phyloP scores from a whole-genome alignment of 345 rosid species.

The Brassica cretica region DNA sequence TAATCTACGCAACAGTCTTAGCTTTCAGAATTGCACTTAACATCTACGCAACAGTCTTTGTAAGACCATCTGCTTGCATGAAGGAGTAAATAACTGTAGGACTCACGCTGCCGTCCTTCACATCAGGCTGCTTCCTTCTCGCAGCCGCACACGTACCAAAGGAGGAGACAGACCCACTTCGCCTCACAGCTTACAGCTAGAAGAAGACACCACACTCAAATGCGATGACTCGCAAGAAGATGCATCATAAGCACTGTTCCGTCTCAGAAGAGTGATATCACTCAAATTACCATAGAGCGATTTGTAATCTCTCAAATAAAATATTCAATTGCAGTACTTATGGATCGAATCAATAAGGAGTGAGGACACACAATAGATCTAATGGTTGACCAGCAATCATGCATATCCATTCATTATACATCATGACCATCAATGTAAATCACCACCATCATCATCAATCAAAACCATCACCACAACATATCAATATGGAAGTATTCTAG shows the following conservation, averaged over 20 bases:
- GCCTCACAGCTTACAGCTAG: conserved; percentile 50
- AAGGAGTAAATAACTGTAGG: conserved; percentile 84
- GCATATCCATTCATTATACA: no score
- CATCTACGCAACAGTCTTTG: conserved; percentile 62
- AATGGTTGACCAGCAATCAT: no score
- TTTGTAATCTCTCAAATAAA: no score
- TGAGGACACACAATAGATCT: no score
- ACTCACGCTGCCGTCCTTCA: conserved; percentile 55
- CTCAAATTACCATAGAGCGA: no score
- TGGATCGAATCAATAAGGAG: no score
- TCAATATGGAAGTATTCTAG: no score
- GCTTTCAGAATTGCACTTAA: no score
- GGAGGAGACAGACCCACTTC: conserved; percentile 33
- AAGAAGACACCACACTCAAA: conserved; percentile 56
- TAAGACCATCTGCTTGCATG: conserved; percentile 90
- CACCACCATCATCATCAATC: no score
- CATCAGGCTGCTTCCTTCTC: conserved; percentile 49
- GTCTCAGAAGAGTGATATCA: conserved; percentile 37
- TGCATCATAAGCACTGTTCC: conserved; percentile 57
- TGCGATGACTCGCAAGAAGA: conserved; percentile 66
- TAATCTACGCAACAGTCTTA: not conserved
- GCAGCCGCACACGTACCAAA: conserved; percentile 7
- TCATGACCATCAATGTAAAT: no score
- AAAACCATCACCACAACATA: no score
- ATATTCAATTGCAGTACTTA: no score